A percentile compares a stretch with the other conserved stretches of the same genome.
Conservation (phyloP, 352 stramenopile species). For the Globisporangium polare region DNA sequence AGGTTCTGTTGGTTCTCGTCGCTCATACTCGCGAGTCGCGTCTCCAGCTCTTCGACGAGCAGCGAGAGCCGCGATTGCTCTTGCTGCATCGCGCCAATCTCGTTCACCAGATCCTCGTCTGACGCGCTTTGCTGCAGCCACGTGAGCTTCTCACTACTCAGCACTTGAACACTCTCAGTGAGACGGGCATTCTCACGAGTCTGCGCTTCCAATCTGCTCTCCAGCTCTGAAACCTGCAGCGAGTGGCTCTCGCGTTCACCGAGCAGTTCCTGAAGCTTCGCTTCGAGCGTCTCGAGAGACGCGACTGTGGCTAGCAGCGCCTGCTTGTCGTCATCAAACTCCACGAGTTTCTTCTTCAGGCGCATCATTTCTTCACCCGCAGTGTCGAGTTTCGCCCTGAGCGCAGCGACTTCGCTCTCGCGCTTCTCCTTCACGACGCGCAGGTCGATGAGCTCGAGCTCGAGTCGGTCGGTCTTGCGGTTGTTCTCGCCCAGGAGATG, state of each 20-base stretch:
- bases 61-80: constrained; percentile 14
- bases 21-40: constrained; percentile 14
- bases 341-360: constrained; percentile 19
- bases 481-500: constrained; percentile 33
- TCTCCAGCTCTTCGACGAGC: constrained; percentile 11
- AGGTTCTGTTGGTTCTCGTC: constrained; percentile 17
- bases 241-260: constrained; percentile 7
- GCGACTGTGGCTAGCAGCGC: constrained; percentile 5
- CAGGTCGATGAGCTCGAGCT: constrained; percentile 41
- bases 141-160: constrained; percentile 18
- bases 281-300: constrained; percentile 6
- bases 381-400: constrained; percentile 30
- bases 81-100: constrained; percentile 23
- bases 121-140: constrained; percentile 24
- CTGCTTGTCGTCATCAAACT: constrained; percentile 22
- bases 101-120: constrained; percentile 21
- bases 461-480: constrained; percentile 25
- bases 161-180: constrained; percentile 10
- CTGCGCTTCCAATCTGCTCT: constrained; percentile 6
- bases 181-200: neutral
- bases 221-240: neutral
- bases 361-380: constrained; percentile 28
- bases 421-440: constrained; percentile 30
- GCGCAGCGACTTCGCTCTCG: constrained; percentile 21
- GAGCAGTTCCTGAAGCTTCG: constrained; percentile 11